Evolutionary conservation across 352 stramenopile species (phyloP).

Genomic region (Phytophthora litchii): DNA sequence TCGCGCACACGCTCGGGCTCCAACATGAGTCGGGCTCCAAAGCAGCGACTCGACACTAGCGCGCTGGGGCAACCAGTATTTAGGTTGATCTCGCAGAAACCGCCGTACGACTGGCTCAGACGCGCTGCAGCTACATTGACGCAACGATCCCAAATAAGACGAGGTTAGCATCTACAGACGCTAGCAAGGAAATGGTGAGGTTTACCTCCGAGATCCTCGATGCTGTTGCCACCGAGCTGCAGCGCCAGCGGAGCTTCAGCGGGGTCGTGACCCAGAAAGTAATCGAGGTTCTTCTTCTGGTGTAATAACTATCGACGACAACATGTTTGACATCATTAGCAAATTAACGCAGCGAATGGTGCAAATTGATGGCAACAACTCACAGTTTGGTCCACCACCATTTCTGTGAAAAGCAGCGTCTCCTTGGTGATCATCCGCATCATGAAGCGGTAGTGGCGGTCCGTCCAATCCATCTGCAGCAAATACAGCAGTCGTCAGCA

Average conservation of each 20-base stretch:
- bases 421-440: slow-evolving; percentile 93
- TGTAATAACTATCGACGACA: slow-evolving; percentile 62
- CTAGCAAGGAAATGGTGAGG: background rate
- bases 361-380: slow-evolving; percentile 3
- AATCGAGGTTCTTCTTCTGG: slow-evolving; percentile 87
- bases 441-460: slow-evolving; percentile 95
- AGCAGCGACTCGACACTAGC: slow-evolving; percentile 86
- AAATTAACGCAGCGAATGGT: background rate
- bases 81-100: slow-evolving; percentile 96
- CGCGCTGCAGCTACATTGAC: slow-evolving; percentile 62
- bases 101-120: slow-evolving; percentile 85
- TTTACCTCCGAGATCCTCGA: slow-evolving; percentile 77
- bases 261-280: slow-evolving; percentile 88
- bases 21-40: slow-evolving; percentile 98
- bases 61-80: slow-evolving; percentile 95
- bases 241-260: slow-evolving; percentile 91
- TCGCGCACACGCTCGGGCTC: slow-evolving; percentile 94
- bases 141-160: background rate
- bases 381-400: slow-evolving; percentile 98
- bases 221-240: slow-evolving; percentile 94
- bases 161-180: slow-evolving; percentile 5
- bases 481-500: slow-evolving; percentile 5
- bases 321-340: no score
- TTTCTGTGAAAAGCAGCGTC: slow-evolving; percentile 98
- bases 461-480: slow-evolving; percentile 97